phyloP scores from a whole-genome alignment of 192 early-diverging fungal species.

The Umbelopsis vinacea region DNA sequence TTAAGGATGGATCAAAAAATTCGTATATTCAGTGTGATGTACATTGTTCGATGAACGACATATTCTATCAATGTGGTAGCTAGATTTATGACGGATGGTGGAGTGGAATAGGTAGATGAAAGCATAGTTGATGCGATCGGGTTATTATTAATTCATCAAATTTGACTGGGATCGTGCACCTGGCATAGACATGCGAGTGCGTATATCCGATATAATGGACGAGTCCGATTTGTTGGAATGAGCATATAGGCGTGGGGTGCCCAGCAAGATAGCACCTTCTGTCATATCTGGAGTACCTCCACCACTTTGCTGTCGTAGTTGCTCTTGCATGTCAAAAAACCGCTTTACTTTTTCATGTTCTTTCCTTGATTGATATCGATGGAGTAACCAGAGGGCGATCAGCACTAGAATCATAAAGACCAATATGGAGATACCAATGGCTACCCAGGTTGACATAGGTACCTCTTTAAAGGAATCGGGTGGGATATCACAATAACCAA shows the following conservation, averaged over 20 bases:
- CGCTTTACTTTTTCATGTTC: conserved; percentile 39
- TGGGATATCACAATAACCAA: conserved; percentile 24
- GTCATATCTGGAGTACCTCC: conserved; percentile 3
- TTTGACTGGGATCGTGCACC: conserved; percentile 1
- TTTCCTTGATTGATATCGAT: conserved; percentile 41
- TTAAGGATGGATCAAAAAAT: no score
- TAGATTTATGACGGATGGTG: not conserved
- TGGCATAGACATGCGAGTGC: not conserved
- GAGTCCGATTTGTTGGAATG: conserved; percentile 12
- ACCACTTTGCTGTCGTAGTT: not conserved
- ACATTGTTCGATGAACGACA: no score
- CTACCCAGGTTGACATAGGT: conserved; percentile 31
- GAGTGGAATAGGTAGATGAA: no score
- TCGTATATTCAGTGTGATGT: no score
- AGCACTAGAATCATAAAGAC: conserved; percentile 35
- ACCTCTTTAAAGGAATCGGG: conserved; percentile 39
- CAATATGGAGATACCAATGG: conserved; percentile 28
- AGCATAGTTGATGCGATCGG: no score
- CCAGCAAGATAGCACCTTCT: conserved; percentile 9
- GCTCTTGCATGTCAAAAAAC: conserved; percentile 35
- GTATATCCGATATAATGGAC: conserved; percentile 17
- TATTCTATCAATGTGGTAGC: no score
- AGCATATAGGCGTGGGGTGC: conserved; percentile 1
- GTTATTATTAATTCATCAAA: not conserved
- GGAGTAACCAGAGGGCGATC: conserved; percentile 35